phyloP scores from a whole-genome alignment of 164 flowering plant species.

The Vitis cinerea region DNA sequence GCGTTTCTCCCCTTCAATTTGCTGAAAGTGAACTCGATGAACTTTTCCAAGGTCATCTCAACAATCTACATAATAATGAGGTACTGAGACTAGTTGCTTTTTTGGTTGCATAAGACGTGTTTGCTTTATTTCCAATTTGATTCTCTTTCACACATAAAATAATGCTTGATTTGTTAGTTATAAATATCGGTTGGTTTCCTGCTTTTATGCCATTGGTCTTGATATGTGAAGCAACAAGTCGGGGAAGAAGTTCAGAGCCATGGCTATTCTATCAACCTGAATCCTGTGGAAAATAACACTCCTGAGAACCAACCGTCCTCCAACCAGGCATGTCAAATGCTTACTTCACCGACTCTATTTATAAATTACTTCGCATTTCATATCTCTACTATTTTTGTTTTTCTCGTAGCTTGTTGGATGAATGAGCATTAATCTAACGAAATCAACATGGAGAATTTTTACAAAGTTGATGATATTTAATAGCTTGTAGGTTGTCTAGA shows the following conservation, averaged over 20 bases:
- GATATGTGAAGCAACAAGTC: constrained; percentile 7
- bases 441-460: too few species aligned
- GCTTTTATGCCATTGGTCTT: neutral
- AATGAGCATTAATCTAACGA: too few species aligned
- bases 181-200: too few species aligned
- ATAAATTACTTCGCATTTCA: neutral
- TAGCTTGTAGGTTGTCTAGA: too few species aligned
- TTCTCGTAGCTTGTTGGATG: too few species aligned
- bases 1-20: neutral
- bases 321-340: constrained; percentile 1
- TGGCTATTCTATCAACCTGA: neutral
- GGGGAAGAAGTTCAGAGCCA: constrained; percentile 6
- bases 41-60: neutral
- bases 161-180: neutral
- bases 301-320: neutral
- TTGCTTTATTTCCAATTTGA: neutral
- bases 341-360: neutral
- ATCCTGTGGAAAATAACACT: neutral
- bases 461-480: too few species aligned
- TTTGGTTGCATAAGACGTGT: neutral
- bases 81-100: neutral
- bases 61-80: neutral
- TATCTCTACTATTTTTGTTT: neutral
- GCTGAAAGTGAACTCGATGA: neutral
- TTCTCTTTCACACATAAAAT: neutral